Percentiles rank a stretch among this genome's conserved stretches.
Conservation (phyloP, 257 asterid species). For the Fraxinus excelsior region DNA sequence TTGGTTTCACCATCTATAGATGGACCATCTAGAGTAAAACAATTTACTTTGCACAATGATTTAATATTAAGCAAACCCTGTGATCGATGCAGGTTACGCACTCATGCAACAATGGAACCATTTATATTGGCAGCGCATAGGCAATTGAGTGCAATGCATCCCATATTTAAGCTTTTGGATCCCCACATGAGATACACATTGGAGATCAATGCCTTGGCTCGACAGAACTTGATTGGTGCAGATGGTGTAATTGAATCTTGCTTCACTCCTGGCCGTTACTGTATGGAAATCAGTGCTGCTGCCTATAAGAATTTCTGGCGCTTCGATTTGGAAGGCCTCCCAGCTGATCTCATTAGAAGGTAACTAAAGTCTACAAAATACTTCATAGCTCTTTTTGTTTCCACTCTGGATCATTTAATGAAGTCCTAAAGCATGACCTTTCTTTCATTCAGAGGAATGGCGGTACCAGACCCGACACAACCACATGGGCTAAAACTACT, state of each 20-base stretch:
- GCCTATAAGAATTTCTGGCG: slow-evolving; percentile 87
- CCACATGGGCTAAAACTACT: slow-evolving; percentile 71
- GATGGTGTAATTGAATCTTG: slow-evolving; percentile 95
- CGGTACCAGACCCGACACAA: slow-evolving; percentile 73
- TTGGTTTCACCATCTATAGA: background rate
- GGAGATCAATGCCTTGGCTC: slow-evolving; percentile 89
- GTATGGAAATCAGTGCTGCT: slow-evolving; percentile 95
- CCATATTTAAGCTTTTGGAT: slow-evolving; percentile 85
- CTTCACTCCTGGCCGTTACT: slow-evolving; percentile 92
- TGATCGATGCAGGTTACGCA: slow-evolving; percentile 64
- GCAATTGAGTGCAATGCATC: slow-evolving; percentile 96
- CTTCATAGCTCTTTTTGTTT: background rate
- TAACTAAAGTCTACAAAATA: slow-evolving; percentile 9
- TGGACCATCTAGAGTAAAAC: background rate
- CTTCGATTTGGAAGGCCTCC: slow-evolving; percentile 85
- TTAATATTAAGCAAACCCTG: background rate
- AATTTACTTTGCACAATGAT: background rate
- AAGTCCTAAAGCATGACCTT: slow-evolving; percentile 16
- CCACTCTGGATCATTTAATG: background rate
- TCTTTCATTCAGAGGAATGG: slow-evolving; percentile 73
- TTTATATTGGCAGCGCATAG: slow-evolving; percentile 91
- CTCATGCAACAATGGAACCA: slow-evolving; percentile 89
- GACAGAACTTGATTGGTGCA: slow-evolving; percentile 71
- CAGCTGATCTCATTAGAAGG: slow-evolving; percentile 93
- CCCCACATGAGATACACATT: slow-evolving; percentile 97